These are phyloP conservation scores for Suhomyces kilbournensis DNA, from an alignment of 805 yeast species.

Conservation along the genomic window DNA sequence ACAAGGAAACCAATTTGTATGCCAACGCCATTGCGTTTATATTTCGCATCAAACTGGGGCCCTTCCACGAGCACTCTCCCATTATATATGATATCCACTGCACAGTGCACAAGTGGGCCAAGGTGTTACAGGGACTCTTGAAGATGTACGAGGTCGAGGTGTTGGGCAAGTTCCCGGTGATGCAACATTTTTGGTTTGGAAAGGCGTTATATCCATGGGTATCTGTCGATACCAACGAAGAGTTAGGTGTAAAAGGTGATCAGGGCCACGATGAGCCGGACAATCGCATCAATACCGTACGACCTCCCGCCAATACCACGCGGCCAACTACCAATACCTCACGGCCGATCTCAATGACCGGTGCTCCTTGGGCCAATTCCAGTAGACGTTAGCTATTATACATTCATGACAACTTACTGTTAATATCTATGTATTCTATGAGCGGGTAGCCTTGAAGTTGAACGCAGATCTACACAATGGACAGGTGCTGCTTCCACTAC, in stretches of 20 bases:
- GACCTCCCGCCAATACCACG: conserved; percentile 19
- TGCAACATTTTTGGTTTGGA: conserved; percentile 93
- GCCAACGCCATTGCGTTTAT: conserved; percentile 38
- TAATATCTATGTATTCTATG: not conserved
- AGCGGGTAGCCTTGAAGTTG: conserved; percentile 35
- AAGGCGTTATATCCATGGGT: conserved; percentile 51
- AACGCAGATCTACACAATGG: conserved; percentile 84
- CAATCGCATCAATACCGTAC: conserved; percentile 20
- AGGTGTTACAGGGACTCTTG: conserved; percentile 89
- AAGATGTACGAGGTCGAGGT: conserved; percentile 97
- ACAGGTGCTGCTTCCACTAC: conserved; percentile 88
- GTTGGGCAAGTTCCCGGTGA: conserved; percentile 81
- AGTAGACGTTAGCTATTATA: not conserved
- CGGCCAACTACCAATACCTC: not conserved
- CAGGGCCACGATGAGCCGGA: conserved; percentile 8
- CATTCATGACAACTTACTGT: not conserved
- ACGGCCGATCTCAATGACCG: not conserved
- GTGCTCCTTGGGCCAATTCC: conserved; percentile 37
- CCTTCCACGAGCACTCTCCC: conserved; percentile 92
- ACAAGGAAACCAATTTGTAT: conserved; percentile 79
- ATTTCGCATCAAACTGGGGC: conserved; percentile 23
- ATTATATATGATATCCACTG: conserved; percentile 90
- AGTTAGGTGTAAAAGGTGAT: conserved; percentile 20
- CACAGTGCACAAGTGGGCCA: conserved; percentile 85
- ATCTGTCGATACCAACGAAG: conserved; percentile 22